These are phyloP conservation scores for Mercurialis annua DNA, from an alignment of 345 rosid species.

Conservation along the genomic window DNA sequence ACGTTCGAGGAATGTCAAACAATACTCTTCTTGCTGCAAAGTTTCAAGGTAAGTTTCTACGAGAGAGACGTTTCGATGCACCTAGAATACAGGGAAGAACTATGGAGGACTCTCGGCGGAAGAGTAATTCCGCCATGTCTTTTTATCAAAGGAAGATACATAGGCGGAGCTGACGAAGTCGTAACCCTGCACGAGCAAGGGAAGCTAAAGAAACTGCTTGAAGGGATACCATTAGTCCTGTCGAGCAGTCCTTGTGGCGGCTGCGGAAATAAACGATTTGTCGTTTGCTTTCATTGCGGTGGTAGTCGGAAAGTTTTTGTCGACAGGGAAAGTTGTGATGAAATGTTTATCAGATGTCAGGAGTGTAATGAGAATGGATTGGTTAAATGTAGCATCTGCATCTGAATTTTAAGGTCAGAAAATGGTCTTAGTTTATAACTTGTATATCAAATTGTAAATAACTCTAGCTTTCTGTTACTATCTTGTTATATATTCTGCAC, in stretches of 20 bases:
- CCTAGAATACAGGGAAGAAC: slow-evolving; percentile 68
- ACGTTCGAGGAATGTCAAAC: slow-evolving; percentile 75
- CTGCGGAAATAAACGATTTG: slow-evolving; percentile 56
- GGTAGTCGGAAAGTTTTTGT: slow-evolving; percentile 62
- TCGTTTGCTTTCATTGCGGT: slow-evolving; percentile 64
- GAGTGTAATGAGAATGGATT: slow-evolving; percentile 88
- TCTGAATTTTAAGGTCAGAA: slow-evolving; percentile 29
- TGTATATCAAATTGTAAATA: not conserved
- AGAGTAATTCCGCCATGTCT: slow-evolving; percentile 71
- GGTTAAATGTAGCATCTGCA: slow-evolving; percentile 59
- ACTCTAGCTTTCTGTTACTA: too few species aligned
- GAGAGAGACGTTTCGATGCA: slow-evolving; percentile 85
- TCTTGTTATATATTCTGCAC: too few species aligned
- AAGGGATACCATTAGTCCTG: slow-evolving; percentile 38
- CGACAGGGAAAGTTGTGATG: slow-evolving; percentile 19
- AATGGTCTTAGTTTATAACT: not conserved
- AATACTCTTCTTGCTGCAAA: slow-evolving; percentile 57
- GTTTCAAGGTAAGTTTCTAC: slow-evolving; percentile 44
- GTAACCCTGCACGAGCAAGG: slow-evolving; percentile 71
- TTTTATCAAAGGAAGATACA: slow-evolving; percentile 67
- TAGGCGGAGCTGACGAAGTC: slow-evolving; percentile 89
- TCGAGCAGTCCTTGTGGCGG: slow-evolving; percentile 34
- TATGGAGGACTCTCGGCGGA: slow-evolving; percentile 54
- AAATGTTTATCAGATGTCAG: slow-evolving; percentile 45
- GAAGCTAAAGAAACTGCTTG: slow-evolving; percentile 66